Evolutionary conservation across 441 rosid species (phyloP), one percentile per base, ranked within the genome.

Genomic region (Biscutella auriculata): DNA sequence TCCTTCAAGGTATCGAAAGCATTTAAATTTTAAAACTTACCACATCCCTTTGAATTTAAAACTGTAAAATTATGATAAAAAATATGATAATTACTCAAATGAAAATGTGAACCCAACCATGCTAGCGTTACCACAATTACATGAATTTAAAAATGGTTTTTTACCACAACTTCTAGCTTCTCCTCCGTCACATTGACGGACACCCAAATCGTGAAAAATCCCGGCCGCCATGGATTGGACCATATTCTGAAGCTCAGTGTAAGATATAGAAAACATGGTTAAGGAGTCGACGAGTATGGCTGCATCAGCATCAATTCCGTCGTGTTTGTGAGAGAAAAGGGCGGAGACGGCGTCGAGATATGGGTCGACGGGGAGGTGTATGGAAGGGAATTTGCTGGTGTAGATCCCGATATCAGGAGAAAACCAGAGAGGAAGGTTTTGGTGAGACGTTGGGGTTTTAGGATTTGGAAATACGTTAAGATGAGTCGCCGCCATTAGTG

Each of bases 331-430:
- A 1, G 90, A 78, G 77, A 85, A 81, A 53, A 91, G 48, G 69
- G 76, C 66, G 60, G 98, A 79, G 54, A 79, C 87, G 32, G 76
- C 74, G 60, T 83, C 90, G 41, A 81, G 76, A 73, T 60, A 55
- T 1, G 83, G 73, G 65, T 80, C 68, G 5, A 66, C 17, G 13
- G 96, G 90, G 64, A 91, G 78, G 23, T 71, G 9, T 8, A 78
- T 1, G 12, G 77, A 42, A 7, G 82, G 67, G 73, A 77, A 73
- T 15, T 57, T 77, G 71, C 95, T 85, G 60, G 43, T 11, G 70
- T 73, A 87, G 65, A 85, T 79, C 57, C 96, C 95, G 9, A 88
- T 82, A 30, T 61, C 58, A 0, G 85, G 79, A 14, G 79, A 77
- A 69, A 66, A 85, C 95, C 95, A 82, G 27, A 15, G 32, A 19